Evolutionary conservation across 306 rosid species (phyloP), one percentile per base, ranked within the genome.

Genomic region (Leucaena leucocephala): DNA sequence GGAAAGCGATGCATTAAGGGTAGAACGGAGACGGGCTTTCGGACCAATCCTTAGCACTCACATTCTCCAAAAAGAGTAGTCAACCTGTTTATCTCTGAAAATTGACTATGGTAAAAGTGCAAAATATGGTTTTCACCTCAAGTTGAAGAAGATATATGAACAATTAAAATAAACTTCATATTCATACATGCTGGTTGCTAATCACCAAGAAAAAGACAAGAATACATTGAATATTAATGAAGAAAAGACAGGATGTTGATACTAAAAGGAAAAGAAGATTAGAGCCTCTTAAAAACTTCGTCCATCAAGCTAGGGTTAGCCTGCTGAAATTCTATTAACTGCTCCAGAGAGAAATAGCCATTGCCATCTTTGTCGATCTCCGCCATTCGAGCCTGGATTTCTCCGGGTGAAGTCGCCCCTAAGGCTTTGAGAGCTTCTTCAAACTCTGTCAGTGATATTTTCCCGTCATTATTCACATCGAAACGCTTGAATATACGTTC

Each of bases 281-380:
- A 87, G 72, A 89, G 82, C 81, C 43, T 87, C 68, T 86, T 83
- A 66, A 85, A 43, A 48, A 93, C 90, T 16, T 85, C 82, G 19
- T 15, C 71, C 94, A 93, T 88, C 81, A 91, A 78, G 16, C 35
- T 75, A 38, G 91, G 92, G 69, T 90, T 82, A 42, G 81, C 74
- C 15, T 8, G 61, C 16, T 81, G 84, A 62, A 93, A 93, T 4
- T 84, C 86, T 8, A 71, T 14, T 3, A 93, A 78, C 75, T 93
- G 93, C 0, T 91, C 82, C 0, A 91, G 67, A 0, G 97, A 83
- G 61, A 93, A 88, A 71, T 13, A 84, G 5, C 98, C 98, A 8
- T 93, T 90, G 4, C 87, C 86, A 3, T 91, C 89, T 49, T 43
- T 82, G 57, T 93, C 94, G 27, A 91, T 93, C 83, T 93, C 94